phyloP scores from a whole-genome alignment of 768 basidiomycete species.

The Pulveroboletus sp. region DNA sequence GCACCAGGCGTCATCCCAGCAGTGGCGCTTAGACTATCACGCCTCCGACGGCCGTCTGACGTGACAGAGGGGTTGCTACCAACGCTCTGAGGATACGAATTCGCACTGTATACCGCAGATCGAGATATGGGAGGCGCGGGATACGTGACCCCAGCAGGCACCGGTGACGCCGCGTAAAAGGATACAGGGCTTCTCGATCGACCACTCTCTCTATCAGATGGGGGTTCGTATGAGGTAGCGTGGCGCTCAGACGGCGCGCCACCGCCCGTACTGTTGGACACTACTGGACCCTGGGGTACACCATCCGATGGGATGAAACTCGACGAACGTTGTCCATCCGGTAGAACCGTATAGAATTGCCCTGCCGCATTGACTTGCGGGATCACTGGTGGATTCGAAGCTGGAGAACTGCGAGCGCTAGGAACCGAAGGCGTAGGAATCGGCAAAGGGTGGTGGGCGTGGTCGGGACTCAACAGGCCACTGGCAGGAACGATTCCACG shows the following conservation, averaged over 20 bases:
- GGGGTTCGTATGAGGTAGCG: slow-evolving; percentile 4
- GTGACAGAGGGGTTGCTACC: slow-evolving; percentile 19
- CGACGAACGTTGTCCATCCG: slow-evolving; percentile 11
- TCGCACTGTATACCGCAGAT: slow-evolving; percentile 10
- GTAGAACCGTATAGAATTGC: slow-evolving; percentile 7
- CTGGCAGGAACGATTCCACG: slow-evolving; percentile 4
- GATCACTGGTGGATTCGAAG: slow-evolving; percentile 10
- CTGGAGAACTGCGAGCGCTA: slow-evolving; percentile 11
- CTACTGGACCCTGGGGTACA: slow-evolving; percentile 18
- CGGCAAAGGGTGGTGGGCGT: slow-evolving; percentile 27
- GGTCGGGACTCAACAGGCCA: slow-evolving; percentile 29
- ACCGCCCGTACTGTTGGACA: slow-evolving; percentile 14
- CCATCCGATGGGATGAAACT: slow-evolving; percentile 9
- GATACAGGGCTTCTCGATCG: slow-evolving; percentile 20
- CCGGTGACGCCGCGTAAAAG: slow-evolving; percentile 24
- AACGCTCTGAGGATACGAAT: background rate
- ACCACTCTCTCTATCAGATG: slow-evolving; percentile 19
- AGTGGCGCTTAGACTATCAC: slow-evolving; percentile 17
- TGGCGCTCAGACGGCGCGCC: slow-evolving; percentile 10
- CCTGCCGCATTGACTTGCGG: slow-evolving; percentile 10
- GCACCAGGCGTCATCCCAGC: slow-evolving; percentile 26
- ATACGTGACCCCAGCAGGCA: slow-evolving; percentile 24
- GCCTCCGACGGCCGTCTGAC: slow-evolving; percentile 24
- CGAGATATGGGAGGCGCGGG: slow-evolving; percentile 28
- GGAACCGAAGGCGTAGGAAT: slow-evolving; percentile 15